phyloP scores from a whole-genome alignment of 768 basidiomycete species.

The Termitomyces sp. region DNA sequence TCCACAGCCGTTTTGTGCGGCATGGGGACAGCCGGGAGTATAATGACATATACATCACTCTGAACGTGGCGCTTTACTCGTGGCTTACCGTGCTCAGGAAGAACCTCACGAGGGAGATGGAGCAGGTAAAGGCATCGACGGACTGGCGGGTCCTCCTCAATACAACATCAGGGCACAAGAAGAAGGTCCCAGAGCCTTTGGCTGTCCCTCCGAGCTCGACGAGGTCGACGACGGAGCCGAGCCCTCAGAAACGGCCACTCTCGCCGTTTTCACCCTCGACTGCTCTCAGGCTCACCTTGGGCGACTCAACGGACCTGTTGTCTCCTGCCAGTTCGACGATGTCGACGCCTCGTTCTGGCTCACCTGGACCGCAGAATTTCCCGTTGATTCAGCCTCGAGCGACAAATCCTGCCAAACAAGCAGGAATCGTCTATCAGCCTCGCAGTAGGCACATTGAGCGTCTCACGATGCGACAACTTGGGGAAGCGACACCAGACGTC shows the following conservation, averaged over 20 bases:
- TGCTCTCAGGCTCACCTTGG: conserved; percentile 13
- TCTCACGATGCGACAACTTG: conserved; percentile 79
- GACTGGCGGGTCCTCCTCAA: conserved; percentile 41
- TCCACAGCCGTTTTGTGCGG: conserved; percentile 63
- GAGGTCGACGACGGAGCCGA: conserved; percentile 26
- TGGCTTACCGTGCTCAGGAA: conserved; percentile 78
- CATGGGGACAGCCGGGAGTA: conserved; percentile 44
- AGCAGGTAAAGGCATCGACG: conserved; percentile 58
- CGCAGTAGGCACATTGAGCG: conserved; percentile 66
- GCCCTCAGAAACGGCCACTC: conserved; percentile 11
- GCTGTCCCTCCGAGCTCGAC: conserved; percentile 19
- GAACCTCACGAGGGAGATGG: conserved; percentile 71
- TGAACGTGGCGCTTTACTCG: conserved; percentile 77
- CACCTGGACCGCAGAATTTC: conserved; percentile 8
- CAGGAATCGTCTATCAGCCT: conserved; percentile 45
- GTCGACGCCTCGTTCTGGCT: conserved; percentile 4
- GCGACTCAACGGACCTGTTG: conserved; percentile 13
- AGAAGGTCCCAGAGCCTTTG: conserved; percentile 34
- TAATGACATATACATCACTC: conserved; percentile 80
- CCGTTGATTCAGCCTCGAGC: conserved; percentile 9
- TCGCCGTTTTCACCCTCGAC: conserved; percentile 22
- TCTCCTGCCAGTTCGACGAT: conserved; percentile 14
- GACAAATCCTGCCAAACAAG: conserved; percentile 13
- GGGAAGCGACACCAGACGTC: conserved; percentile 84
- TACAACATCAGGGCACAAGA: conserved; percentile 22